Conservation (phyloP, 495 filamentous ascomycete genomes). For the Penicillium turbatum region DNA sequence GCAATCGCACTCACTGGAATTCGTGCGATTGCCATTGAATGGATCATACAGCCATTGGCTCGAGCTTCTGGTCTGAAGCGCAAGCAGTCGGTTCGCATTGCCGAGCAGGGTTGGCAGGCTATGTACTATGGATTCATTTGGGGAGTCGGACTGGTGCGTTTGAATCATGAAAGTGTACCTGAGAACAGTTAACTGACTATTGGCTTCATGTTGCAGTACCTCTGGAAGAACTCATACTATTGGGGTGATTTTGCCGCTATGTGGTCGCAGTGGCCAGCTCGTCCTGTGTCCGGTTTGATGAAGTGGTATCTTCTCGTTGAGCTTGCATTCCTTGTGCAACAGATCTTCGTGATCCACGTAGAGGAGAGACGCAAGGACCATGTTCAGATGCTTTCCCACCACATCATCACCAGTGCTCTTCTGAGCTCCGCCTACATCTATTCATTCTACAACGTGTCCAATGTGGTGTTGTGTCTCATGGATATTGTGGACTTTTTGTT, state of each 20-base stretch:
- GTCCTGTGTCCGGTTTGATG: slow-evolving; percentile 63
- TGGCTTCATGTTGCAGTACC: slow-evolving; percentile 52
- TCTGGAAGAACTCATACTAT: slow-evolving; percentile 72
- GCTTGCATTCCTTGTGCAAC: slow-evolving; percentile 89
- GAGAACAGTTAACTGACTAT: slow-evolving; percentile 1
- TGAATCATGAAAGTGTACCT: neutral
- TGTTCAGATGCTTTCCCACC: slow-evolving; percentile 92
- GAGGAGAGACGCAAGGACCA: slow-evolving; percentile 93
- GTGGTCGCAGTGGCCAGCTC: slow-evolving; percentile 78
- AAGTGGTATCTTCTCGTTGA: slow-evolving; percentile 93
- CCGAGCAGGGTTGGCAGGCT: slow-evolving; percentile 88
- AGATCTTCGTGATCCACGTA: slow-evolving; percentile 89
- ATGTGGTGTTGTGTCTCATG: slow-evolving; percentile 87
- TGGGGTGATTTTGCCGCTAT: slow-evolving; percentile 73
- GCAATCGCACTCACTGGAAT: slow-evolving; percentile 81
- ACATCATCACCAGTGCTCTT: slow-evolving; percentile 80
- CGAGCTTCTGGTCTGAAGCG: slow-evolving; percentile 60
- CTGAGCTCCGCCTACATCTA: slow-evolving; percentile 79
- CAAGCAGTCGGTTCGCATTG: slow-evolving; percentile 75
- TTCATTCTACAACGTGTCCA: slow-evolving; percentile 78
- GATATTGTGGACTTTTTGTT: slow-evolving; percentile 87
- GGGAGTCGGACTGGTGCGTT: slow-evolving; percentile 76
- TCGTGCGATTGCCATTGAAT: slow-evolving; percentile 81
- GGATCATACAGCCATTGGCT: slow-evolving; percentile 73
- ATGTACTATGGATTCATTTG: slow-evolving; percentile 78